Conservation (phyloP, 1,284 basidiomycete genomes). For the Ustilago loliicola region DNA sequence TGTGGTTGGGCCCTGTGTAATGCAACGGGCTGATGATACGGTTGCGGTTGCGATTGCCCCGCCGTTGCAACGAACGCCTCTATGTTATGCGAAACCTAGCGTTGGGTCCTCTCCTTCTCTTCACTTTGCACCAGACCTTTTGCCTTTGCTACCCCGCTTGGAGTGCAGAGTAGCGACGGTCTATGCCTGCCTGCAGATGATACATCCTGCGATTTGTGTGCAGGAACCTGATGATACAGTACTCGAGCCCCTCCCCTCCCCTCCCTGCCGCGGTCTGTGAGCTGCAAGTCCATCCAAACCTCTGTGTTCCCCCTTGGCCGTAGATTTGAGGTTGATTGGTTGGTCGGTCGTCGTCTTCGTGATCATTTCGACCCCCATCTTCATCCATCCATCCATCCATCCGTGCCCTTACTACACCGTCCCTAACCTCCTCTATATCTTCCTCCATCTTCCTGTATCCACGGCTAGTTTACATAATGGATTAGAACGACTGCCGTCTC, state of each 20-base stretch:
- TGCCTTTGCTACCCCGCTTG: too few relatives aligned
- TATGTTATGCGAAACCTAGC: too few relatives aligned
- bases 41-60: neutral
- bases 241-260: too few relatives aligned
- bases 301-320: neutral
- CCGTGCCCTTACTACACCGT: neutral
- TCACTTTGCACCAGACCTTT: too few relatives aligned
- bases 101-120: too few relatives aligned
- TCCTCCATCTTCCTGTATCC: neutral
- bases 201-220: neutral
- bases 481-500: too few relatives aligned
- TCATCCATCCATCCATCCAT: constrained; percentile 9
- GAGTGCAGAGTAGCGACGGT: too few relatives aligned
- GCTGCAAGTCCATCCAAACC: too few relatives aligned
- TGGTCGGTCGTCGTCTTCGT: neutral
- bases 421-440: neutral
- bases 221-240: too few relatives aligned
- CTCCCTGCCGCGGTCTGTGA: too few relatives aligned
- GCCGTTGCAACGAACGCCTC: neutral
- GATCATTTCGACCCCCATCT: neutral
- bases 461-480: too few relatives aligned
- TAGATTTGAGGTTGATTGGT: neutral
- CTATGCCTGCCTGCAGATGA: neutral
- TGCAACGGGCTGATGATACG: neutral
- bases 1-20: too few relatives aligned